Conservation (phyloP, 768 basidiomycete genomes). For the Baorangia bicolor region DNA sequence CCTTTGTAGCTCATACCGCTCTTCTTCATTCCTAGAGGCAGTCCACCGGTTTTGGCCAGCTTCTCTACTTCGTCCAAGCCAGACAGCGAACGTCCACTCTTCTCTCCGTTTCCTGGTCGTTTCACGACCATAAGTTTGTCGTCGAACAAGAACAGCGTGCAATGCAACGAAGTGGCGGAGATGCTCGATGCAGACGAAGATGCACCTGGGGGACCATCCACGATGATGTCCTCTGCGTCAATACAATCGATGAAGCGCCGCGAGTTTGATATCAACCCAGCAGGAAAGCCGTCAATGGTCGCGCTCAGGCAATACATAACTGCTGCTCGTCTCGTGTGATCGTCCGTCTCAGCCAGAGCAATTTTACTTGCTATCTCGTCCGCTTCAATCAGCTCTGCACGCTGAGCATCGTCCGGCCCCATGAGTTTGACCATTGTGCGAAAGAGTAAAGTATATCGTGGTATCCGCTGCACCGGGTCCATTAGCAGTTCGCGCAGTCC, state of each 20-base stretch:
- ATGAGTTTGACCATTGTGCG: constrained; percentile 92
- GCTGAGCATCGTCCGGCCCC: constrained; percentile 73
- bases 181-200: constrained; percentile 45
- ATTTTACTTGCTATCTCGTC: constrained; percentile 88
- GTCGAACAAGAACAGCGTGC: constrained; percentile 90
- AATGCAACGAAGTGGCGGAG: constrained; percentile 59
- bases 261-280: constrained; percentile 83
- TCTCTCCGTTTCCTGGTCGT: constrained; percentile 75
- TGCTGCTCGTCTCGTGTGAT: constrained; percentile 85
- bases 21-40: constrained; percentile 69
- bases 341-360: constrained; percentile 88
- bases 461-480: constrained; percentile 96
- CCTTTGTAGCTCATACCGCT: constrained; percentile 83
- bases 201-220: constrained; percentile 42
- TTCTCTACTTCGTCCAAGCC: constrained; percentile 82
- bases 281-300: constrained; percentile 88
- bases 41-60: constrained; percentile 58
- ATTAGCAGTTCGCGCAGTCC: constrained; percentile 90
- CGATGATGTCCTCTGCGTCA: constrained; percentile 82
- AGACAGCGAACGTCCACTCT: constrained; percentile 63
- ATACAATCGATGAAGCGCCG: constrained; percentile 89
- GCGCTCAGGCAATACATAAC: constrained; percentile 83
- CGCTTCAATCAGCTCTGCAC: constrained; percentile 76
- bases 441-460: constrained; percentile 90
- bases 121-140: constrained; percentile 93